Conservation (phyloP, 2,329 filamentous ascomycete species). For the Penicillium sp. region DNA sequence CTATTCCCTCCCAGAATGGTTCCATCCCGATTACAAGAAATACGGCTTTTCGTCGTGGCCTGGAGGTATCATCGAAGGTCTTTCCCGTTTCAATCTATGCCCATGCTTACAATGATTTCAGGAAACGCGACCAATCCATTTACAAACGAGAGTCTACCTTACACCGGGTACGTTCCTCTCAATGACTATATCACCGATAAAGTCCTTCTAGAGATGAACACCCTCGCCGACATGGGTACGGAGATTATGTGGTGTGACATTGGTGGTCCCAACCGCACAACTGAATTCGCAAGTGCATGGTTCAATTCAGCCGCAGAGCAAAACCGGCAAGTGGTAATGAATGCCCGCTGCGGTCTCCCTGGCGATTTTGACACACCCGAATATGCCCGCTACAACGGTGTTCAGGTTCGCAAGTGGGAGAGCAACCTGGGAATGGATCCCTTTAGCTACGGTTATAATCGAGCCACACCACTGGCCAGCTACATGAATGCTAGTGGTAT, state of each 20-base stretch:
- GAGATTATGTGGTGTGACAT: conserved; percentile 56
- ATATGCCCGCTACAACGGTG: conserved; percentile 55
- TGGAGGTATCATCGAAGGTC: conserved; percentile 17
- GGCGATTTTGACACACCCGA: conserved; percentile 66
- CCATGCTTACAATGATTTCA: conserved; percentile 15
- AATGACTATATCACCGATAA: conserved; percentile 48
- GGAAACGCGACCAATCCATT: conserved; percentile 51
- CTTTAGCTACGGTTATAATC: conserved; percentile 63
- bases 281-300: conserved; percentile 48
- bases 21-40: conserved; percentile 47
- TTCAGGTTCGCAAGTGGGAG: conserved; percentile 63
- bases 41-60: conserved; percentile 47
- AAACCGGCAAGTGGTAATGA: conserved; percentile 57
- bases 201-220: conserved; percentile 51
- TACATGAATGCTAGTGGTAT: conserved; percentile 60
- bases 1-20: conserved; percentile 54
- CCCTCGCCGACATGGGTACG: conserved; percentile 47
- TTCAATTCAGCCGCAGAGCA: conserved; percentile 47
- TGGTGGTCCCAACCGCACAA: conserved; percentile 49
- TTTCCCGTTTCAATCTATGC: too few relatives aligned
- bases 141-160: conserved; percentile 48
- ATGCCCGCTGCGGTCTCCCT: conserved; percentile 60
- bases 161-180: conserved; percentile 50
- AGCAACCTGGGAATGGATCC: conserved; percentile 64
- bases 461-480: conserved; percentile 52